Conservation (phyloP, 352 stramenopile species). For the Pythium monospermum region DNA sequence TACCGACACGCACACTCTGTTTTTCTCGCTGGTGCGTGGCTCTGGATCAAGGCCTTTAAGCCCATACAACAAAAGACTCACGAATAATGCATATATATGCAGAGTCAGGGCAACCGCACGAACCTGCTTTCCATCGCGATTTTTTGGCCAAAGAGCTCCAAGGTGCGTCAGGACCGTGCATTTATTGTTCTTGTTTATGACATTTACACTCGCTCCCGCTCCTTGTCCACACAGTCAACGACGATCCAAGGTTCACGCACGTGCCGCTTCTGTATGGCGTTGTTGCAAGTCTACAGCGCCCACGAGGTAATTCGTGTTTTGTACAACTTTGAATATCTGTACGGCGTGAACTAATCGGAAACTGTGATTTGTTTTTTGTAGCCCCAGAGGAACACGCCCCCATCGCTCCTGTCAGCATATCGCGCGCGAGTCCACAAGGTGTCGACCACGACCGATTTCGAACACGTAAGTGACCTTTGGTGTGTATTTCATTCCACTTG, state of each 20-base stretch:
- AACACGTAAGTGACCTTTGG: too few species aligned
- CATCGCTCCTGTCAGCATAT: too few species aligned
- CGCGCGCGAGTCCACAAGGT: too few species aligned
- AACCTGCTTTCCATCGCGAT: conserved; percentile 69
- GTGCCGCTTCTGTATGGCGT: conserved; percentile 85
- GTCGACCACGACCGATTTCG: too few species aligned
- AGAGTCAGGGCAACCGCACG: conserved; percentile 80
- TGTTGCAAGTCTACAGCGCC: conserved; percentile 42
- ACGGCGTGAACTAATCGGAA: too few species aligned
- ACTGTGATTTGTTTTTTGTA: too few species aligned
- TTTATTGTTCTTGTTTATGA: neutral
- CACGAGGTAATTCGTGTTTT: conserved; percentile 20
- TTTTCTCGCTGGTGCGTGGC: conserved; percentile 55
- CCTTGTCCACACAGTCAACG: conserved; percentile 31
- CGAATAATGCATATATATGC: conserved; percentile 7
- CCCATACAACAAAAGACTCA: conserved; percentile 6
- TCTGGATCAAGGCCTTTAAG: neutral
- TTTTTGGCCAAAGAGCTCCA: conserved; percentile 83
- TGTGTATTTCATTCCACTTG: neutral
- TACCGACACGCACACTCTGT: conserved; percentile 88
- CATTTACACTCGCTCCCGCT: conserved; percentile 1
- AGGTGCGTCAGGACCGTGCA: too few species aligned
- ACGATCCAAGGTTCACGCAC: conserved; percentile 60
- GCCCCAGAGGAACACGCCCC: too few species aligned
- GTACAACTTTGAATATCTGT: too few species aligned